Base-by-base conservation (phyloP, 2,329 filamentous ascomycete genomes). In the Parastagonospora nodorum region DNA sequence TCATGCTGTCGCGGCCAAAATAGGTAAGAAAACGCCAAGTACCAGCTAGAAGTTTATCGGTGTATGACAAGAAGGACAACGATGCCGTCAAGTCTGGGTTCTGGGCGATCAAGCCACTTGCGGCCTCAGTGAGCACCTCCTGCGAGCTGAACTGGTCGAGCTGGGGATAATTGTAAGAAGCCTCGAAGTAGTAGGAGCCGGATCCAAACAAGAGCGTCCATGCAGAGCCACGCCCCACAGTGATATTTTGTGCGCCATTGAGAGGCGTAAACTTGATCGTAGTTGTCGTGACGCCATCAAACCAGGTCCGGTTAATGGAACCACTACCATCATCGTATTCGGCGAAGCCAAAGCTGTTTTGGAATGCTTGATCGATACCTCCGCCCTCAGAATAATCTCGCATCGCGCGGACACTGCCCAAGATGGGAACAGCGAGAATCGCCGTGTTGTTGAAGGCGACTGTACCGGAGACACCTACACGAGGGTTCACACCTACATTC, bases 21-120 rank as follows among this genome's bases (percentile, higher is more conserved):
- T 88, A 88, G 0, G 85, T 88, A 38, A 88, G 67, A 58, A 87
- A 88, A 1, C 84, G 74, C 85, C 84, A 88, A 4, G 82, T 84
- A 9, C 85, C 85, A 1, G 86, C 85, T 2, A 86, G 74, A 0
- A 88, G 74, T 57, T 88, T 88, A 29, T 83, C 75, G 0, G 77
- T 81, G 56, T 87, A 88, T 0, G 85, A 87, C 4, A 88, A 72
- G 67, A 88, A 88, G 0, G 84, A 82, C 0, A 88, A 69, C 0
- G 84, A 83, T 0, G 75, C 75, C 1, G 79, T 77, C 45, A 83
- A 76, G 33, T 77, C 77, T 0, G 76, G 68, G 28, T 79, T 70
- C 38, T 82, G 68, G 0, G 68, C 53, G 24, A 82, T 78, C 3
- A 87, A 68, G 7, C 66, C 65, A 24, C 75, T 71, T 0, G 81